Percentiles rank a stretch among this genome's conserved stretches.
phyloP scores from a whole-genome alignment of 257 asterid species.

The Penstemon barbatus region DNA sequence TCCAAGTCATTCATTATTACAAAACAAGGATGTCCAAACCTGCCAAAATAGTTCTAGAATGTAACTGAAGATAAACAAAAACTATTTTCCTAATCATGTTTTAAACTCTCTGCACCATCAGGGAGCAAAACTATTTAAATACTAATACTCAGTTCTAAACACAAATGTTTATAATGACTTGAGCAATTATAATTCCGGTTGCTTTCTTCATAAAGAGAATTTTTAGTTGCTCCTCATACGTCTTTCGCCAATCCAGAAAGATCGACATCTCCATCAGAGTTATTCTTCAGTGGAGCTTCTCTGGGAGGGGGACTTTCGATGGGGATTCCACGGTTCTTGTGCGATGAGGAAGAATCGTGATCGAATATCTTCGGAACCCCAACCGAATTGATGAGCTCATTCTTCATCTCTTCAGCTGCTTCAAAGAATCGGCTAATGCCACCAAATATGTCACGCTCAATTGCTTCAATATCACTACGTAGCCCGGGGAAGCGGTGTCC shows the following conservation, averaged over 20 bases:
- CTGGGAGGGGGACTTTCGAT: slow-evolving; percentile 38
- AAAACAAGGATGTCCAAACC: neutral
- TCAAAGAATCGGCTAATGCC: slow-evolving; percentile 45
- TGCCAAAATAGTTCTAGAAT: neutral
- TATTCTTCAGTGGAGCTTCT: slow-evolving; percentile 35
- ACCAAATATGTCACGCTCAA: slow-evolving; percentile 57
- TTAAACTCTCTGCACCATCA: neutral
- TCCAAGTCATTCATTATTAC: neutral
- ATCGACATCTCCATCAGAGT: slow-evolving; percentile 57
- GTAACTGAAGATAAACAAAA: neutral
- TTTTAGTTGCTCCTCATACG: slow-evolving; percentile 40
- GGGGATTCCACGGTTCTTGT: slow-evolving; percentile 40
- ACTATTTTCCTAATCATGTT: neutral
- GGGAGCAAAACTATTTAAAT: neutral
- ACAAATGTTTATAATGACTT: neutral
- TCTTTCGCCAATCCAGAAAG: slow-evolving; percentile 62
- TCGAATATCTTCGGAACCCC: slow-evolving; percentile 31
- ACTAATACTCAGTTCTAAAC: neutral
- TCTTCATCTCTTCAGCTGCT: slow-evolving; percentile 62
- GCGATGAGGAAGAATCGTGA: slow-evolving; percentile 29
- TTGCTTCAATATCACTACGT: slow-evolving; percentile 66
- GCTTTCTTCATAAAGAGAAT: neutral
- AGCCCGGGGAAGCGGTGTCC: slow-evolving; percentile 65
- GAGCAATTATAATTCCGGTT: neutral
- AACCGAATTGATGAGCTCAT: slow-evolving; percentile 54